These are phyloP conservation scores for Ophiostoma ulmi DNA, from an alignment of 2,329 filamentous ascomycete species.

Conservation along the genomic window DNA sequence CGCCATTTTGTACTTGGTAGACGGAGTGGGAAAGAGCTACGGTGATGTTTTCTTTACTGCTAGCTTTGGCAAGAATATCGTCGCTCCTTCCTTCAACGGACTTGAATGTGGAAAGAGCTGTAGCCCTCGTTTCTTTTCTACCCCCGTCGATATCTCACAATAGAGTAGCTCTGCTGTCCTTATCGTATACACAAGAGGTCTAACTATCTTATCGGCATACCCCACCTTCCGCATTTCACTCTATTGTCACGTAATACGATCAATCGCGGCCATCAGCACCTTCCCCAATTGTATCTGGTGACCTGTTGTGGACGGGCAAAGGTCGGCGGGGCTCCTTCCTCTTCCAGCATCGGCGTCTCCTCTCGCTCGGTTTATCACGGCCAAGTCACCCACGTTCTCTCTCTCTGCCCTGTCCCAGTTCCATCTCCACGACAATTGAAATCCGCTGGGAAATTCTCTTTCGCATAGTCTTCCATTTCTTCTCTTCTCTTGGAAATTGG, in stretches of 20 bases:
- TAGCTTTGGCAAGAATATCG: not conserved
- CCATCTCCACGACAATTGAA: not conserved
- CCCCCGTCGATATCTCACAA: not conserved
- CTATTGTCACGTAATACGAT: constrained; percentile 3
- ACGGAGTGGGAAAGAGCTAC: no score
- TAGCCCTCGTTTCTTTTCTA: not conserved
- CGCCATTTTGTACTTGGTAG: no score
- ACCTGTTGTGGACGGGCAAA: not conserved
- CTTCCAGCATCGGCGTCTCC: constrained; percentile 16
- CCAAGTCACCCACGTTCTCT: not conserved
- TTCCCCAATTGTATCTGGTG: constrained; percentile 3
- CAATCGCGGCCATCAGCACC: not conserved
- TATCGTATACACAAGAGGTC: not conserved
- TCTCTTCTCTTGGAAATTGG: not conserved
- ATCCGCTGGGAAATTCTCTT: not conserved
- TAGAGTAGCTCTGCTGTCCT: not conserved
- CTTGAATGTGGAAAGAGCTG: not conserved
- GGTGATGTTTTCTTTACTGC: not conserved
- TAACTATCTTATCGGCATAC: not conserved
- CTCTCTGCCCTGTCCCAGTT: not conserved
- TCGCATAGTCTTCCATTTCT: not conserved
- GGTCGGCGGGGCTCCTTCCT: constrained; percentile 23
- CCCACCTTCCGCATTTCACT: constrained; percentile 14
- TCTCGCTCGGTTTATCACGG: constrained; percentile 2
- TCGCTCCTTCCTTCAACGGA: not conserved